Percentiles rank a stretch among this genome's conserved stretches.
Conservation (phyloP, 2,329 filamentous ascomycete species). For the Dryadomyces sulphureus region DNA sequence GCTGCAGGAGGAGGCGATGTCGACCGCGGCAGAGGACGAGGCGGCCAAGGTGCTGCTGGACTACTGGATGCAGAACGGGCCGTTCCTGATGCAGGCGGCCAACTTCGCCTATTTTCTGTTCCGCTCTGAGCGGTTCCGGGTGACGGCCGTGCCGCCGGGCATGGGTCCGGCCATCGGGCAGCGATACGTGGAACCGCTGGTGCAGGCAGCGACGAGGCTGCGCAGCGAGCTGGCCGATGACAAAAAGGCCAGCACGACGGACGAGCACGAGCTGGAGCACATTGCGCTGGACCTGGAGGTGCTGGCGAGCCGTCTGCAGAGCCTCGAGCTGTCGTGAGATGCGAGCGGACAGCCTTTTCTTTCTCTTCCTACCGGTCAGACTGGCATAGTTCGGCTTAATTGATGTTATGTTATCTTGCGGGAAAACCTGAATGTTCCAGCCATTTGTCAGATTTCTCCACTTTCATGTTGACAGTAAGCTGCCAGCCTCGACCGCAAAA, state of each 20-base stretch:
- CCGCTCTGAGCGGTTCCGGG: conserved; percentile 22
- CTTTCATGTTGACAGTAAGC: no score
- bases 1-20: conserved; percentile 21
- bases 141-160: conserved; percentile 35
- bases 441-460: no score
- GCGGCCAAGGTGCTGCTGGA: conserved; percentile 23
- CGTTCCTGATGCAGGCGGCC: conserved; percentile 43
- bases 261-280: conserved; percentile 3
- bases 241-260: background rate
- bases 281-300: conserved; percentile 8
- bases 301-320: conserved; percentile 6
- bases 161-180: conserved; percentile 44
- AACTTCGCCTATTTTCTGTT: conserved; percentile 47
- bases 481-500: no score
- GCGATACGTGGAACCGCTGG: conserved; percentile 40
- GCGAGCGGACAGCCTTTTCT: no score
- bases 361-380: background rate
- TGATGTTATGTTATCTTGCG: no score
- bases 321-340: conserved; percentile 8
- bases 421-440: no score
- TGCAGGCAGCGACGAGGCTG: conserved; percentile 18
- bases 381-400: no score
- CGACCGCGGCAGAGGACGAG: conserved; percentile 18
- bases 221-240: background rate
- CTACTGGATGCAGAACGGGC: conserved; percentile 34